Evolutionary conservation across 2,329 filamentous ascomycete species (phyloP).

Genomic region (Arachnomyces sp.): DNA sequence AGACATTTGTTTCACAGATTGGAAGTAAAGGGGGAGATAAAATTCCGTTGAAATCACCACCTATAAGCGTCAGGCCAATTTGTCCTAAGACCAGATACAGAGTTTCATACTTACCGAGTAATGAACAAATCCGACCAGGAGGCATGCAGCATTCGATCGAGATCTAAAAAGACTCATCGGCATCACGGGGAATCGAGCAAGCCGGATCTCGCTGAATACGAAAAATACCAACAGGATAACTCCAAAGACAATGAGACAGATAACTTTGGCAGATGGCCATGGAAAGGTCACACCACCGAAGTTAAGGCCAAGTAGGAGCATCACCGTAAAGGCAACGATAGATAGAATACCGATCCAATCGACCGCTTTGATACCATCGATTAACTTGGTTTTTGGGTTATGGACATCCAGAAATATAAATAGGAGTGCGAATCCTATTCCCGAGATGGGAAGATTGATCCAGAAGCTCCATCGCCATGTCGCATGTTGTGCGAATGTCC

Average conservation of each 20-base stretch:
- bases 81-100: too few species aligned
- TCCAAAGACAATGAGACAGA: conserved; percentile 49
- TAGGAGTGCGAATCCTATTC: conserved; percentile 42
- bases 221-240: conserved; percentile 44
- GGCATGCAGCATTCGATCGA: conserved; percentile 50
- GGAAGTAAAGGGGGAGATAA: conserved; percentile 67
- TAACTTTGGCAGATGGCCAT: conserved; percentile 49
- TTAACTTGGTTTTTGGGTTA: conserved; percentile 45
- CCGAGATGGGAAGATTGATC: conserved; percentile 48
- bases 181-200: conserved; percentile 62
- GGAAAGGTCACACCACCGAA: conserved; percentile 48
- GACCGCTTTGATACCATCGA: conserved; percentile 44
- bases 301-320: conserved; percentile 47
- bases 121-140: conserved; percentile 44
- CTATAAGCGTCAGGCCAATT: conserved; percentile 22
- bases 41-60: conserved; percentile 61
- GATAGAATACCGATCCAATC: conserved; percentile 49
- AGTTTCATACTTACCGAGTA: conserved; percentile 38
- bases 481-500: conserved; percentile 37
- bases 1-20: conserved; percentile 56
- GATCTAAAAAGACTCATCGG: conserved; percentile 55
- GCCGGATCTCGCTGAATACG: conserved; percentile 54
- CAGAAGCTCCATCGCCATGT: conserved; percentile 52
- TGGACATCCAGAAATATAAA: conserved; percentile 49
- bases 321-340: conserved; percentile 44